Evolutionary conservation across 106 monocot species (phyloP).

Genomic region (Dioscorea zingiberensis): DNA sequence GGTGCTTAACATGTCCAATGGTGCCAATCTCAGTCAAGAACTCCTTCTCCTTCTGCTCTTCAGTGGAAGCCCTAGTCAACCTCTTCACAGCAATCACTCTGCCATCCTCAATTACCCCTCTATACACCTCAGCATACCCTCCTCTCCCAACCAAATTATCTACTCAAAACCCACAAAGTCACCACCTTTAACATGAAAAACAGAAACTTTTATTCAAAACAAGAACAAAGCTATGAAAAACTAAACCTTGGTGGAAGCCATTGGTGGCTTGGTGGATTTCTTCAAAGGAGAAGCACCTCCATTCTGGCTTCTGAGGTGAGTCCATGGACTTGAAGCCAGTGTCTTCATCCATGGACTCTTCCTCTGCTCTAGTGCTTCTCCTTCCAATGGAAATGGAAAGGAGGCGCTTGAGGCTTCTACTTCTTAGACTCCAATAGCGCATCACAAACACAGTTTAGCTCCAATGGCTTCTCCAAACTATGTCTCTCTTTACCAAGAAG

Average conservation of each 20-base stretch:
- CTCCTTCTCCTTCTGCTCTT: slow-evolving; percentile 60
- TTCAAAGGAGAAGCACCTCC: slow-evolving; percentile 54
- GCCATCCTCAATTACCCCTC: slow-evolving; percentile 43
- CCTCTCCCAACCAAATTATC: slow-evolving; percentile 73
- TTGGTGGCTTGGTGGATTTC: slow-evolving; percentile 44
- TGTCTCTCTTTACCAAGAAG: not conserved
- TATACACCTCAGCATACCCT: slow-evolving; percentile 63
- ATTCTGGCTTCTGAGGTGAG: slow-evolving; percentile 18
- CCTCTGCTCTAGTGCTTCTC: not conserved
- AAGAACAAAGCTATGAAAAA: not conserved
- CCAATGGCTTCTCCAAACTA: not conserved
- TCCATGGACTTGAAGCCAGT: not conserved
- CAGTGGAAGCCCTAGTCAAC: slow-evolving; percentile 32
- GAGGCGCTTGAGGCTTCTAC: slow-evolving; percentile 26
- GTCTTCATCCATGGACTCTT: not conserved
- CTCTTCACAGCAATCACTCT: slow-evolving; percentile 49
- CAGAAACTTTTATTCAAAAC: not conserved
- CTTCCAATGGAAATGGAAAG: slow-evolving; percentile 14
- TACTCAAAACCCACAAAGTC: slow-evolving; percentile 7
- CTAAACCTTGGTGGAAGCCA: slow-evolving; percentile 47
- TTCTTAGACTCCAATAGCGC: not conserved
- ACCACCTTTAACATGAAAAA: too few relatives aligned
- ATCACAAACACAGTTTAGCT: not conserved
- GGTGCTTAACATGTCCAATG: slow-evolving; percentile 51
- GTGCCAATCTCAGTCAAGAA: slow-evolving; percentile 62